Evolutionary conservation across 345 rosid genomes (phyloP).

Genomic region (Sonneratia alba): DNA sequence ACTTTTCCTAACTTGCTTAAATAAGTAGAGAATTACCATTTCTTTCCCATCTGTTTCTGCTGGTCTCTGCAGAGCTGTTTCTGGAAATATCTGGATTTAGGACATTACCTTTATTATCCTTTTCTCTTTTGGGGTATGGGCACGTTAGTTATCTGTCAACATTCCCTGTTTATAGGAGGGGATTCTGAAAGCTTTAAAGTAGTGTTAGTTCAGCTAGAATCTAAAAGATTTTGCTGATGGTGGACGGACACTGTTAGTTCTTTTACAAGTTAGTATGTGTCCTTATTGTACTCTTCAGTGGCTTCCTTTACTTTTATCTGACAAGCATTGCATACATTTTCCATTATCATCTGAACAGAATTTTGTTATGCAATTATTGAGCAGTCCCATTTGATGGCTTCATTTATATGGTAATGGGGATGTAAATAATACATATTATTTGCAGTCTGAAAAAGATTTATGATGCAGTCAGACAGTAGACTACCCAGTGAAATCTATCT

Average conservation of each 20-base stretch:
- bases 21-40: not conserved
- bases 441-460: too few species aligned
- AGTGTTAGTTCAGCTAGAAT: not conserved
- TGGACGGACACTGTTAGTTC: not conserved
- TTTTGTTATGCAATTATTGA: not conserved
- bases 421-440: not conserved
- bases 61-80: not conserved
- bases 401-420: not conserved
- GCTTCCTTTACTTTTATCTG: not conserved
- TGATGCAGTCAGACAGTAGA: too few species aligned
- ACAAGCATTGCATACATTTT: not conserved
- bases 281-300: not conserved
- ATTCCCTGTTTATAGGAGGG: not conserved
- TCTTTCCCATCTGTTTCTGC: not conserved
- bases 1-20: conserved; percentile 1
- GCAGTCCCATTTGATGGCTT: not conserved
- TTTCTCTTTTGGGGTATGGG: not conserved
- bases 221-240: not conserved
- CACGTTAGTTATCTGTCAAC: not conserved
- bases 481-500: too few species aligned
- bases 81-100: not conserved
- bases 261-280: not conserved
- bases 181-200: conserved; percentile 3
- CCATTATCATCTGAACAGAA: not conserved
- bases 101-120: not conserved